A percentile compares a stretch with the other conserved stretches of the same genome.
These are phyloP conservation scores for Cyberlindnera veronae DNA, from an alignment of 805 yeast species.

Conservation along the genomic window DNA sequence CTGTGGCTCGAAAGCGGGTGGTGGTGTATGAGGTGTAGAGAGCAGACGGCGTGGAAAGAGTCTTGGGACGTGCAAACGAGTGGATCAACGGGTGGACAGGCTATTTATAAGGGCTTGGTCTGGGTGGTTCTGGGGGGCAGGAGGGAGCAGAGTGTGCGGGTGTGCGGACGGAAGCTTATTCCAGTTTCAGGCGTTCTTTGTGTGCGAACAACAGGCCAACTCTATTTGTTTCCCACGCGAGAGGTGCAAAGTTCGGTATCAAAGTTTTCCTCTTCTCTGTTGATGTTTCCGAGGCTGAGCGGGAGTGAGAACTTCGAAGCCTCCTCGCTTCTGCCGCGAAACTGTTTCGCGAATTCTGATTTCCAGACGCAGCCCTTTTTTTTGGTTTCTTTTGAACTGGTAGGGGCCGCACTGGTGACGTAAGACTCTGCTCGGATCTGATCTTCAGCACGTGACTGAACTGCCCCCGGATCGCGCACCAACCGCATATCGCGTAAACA, in stretches of 20 bases:
- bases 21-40: no score
- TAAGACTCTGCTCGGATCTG: no score
- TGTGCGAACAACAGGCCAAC: no score
- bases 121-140: no score
- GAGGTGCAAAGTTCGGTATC: not conserved
- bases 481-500: no score
- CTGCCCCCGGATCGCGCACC: not conserved
- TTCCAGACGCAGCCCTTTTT: no score
- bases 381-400: not conserved
- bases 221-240: no score
- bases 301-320: no score
- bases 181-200: no score
- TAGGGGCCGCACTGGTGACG: not conserved
- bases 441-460: not conserved
- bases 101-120: not conserved
- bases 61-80: not conserved
- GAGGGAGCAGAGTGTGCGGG: not conserved
- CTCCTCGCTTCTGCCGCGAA: no score
- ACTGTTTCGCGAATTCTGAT: no score
- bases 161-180: not conserved
- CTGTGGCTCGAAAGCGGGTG: not conserved
- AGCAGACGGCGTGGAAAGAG: no score
- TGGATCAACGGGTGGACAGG: not conserved
- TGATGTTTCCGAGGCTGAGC: not conserved
- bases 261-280: not conserved